Evolutionary conservation across 345 rosid genomes (phyloP).

Genomic region (Brassica napus): DNA sequence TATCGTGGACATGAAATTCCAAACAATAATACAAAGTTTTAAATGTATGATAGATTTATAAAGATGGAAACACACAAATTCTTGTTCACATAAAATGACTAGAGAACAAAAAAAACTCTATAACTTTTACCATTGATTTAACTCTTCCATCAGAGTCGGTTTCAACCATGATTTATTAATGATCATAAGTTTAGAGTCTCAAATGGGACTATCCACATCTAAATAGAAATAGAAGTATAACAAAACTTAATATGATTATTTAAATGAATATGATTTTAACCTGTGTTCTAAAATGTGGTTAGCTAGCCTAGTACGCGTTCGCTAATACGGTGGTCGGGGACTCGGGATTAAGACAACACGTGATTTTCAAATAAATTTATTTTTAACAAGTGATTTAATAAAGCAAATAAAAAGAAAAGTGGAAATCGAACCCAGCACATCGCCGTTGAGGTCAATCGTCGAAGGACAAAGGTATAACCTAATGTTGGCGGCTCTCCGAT

Average conservation of each 20-base stretch:
- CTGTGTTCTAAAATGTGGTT: too few relatives aligned
- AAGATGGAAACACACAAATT: neutral
- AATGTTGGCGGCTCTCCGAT: slow-evolving; percentile 43
- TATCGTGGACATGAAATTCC: neutral
- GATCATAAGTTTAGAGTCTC: neutral
- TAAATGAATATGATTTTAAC: too few relatives aligned
- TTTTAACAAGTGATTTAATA: too few relatives aligned
- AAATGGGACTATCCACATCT: neutral
- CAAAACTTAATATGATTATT: too few relatives aligned
- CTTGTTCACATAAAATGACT: neutral
- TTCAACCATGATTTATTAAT: neutral
- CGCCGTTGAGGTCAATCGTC: too few relatives aligned
- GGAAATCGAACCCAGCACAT: too few relatives aligned
- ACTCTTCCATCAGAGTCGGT: neutral
- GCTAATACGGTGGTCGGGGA: too few relatives aligned
- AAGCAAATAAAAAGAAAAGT: too few relatives aligned
- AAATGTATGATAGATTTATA: neutral
- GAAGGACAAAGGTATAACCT: neutral
- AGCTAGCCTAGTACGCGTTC: too few relatives aligned
- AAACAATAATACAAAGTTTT: neutral
- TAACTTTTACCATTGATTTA: neutral
- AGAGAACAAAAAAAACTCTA: neutral
- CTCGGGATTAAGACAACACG: too few relatives aligned
- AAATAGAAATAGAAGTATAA: too few relatives aligned
- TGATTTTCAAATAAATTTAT: too few relatives aligned